Percentiles rank a stretch among this genome's conserved stretches.
phyloP scores from a whole-genome alignment of 2,329 filamentous ascomycete genomes.

The Stagonosporopsis rhizophila region DNA sequence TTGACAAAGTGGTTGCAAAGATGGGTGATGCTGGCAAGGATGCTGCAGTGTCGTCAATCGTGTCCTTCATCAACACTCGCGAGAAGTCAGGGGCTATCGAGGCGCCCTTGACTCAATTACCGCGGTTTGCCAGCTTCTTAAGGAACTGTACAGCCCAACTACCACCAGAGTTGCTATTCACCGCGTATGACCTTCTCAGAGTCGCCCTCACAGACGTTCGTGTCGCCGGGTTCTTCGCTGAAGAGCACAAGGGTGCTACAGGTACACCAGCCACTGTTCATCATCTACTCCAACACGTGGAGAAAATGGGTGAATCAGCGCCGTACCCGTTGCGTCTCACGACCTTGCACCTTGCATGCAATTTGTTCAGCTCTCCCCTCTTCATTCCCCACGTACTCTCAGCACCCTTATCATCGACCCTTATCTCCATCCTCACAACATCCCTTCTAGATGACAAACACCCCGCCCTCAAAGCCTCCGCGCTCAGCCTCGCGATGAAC shows the following conservation, averaged over 20 bases:
- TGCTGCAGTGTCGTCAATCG: slow-evolving; percentile 68
- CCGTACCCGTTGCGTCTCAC: slow-evolving; percentile 86
- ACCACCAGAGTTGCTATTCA: slow-evolving; percentile 73
- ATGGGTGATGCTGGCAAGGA: slow-evolving; percentile 70
- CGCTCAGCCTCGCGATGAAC: slow-evolving; percentile 85
- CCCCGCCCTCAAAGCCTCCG: slow-evolving; percentile 77
- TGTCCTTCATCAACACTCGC: slow-evolving; percentile 73
- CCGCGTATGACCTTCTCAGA: slow-evolving; percentile 84
- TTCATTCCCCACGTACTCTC: slow-evolving; percentile 70
- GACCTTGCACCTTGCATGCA: slow-evolving; percentile 82
- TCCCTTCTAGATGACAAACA: slow-evolving; percentile 81
- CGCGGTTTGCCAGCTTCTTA: slow-evolving; percentile 68
- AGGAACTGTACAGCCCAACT: slow-evolving; percentile 62
- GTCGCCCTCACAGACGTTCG: slow-evolving; percentile 78
- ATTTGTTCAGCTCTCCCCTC: slow-evolving; percentile 78
- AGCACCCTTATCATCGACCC: slow-evolving; percentile 56
- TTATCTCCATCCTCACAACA: slow-evolving; percentile 74
- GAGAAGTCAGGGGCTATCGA: slow-evolving; percentile 66
- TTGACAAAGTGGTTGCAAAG: slow-evolving; percentile 82
- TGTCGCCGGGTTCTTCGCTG: slow-evolving; percentile 81
- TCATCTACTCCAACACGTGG: slow-evolving; percentile 62
- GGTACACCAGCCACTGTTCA: slow-evolving; percentile 61
- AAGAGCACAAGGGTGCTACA: slow-evolving; percentile 67
- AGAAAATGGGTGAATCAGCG: slow-evolving; percentile 59
- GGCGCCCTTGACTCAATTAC: slow-evolving; percentile 74